Percentiles rank a stretch among this genome's conserved stretches.
Evolutionary conservation across 257 asterid genomes (phyloP).

Genomic region (Przewalskia tangutica): DNA sequence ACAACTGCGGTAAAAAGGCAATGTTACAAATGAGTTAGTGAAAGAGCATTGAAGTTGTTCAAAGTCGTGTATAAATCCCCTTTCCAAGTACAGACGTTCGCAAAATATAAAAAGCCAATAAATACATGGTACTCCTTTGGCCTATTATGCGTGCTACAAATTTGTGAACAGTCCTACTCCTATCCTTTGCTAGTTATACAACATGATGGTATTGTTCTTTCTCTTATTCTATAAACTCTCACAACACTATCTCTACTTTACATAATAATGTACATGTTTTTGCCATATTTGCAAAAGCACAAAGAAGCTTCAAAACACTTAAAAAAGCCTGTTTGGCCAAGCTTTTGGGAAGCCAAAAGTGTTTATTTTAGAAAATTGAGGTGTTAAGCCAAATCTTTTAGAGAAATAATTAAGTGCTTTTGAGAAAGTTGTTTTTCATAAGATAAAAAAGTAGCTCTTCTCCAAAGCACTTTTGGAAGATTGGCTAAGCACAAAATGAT

Average conservation of each 20-base stretch:
- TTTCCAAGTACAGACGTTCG: background rate
- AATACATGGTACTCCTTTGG: background rate
- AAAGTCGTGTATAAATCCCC: background rate
- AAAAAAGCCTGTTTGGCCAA: too few relatives aligned
- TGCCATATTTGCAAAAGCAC: too few relatives aligned
- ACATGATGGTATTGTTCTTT: background rate
- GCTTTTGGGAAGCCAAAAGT: too few relatives aligned
- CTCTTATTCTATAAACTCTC: background rate
- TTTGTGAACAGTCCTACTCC: background rate
- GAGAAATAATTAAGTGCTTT: too few relatives aligned
- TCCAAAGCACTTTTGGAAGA: too few relatives aligned
- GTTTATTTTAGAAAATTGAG: too few relatives aligned
- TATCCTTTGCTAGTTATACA: background rate
- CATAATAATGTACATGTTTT: too few relatives aligned
- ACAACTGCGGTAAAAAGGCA: slow-evolving; percentile 30
- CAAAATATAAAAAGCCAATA: background rate
- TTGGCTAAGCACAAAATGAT: too few relatives aligned
- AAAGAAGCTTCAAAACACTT: too few relatives aligned
- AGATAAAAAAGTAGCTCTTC: too few relatives aligned
- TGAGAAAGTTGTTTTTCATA: too few relatives aligned
- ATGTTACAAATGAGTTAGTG: background rate
- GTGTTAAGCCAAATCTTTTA: too few relatives aligned
- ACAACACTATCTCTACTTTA: background rate
- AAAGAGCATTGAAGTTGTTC: background rate
- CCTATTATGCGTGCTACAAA: background rate